These are phyloP conservation scores for Funneliformis caledonium DNA, from an alignment of 371 early-diverging fungal genomes.

Conservation along the genomic window DNA sequence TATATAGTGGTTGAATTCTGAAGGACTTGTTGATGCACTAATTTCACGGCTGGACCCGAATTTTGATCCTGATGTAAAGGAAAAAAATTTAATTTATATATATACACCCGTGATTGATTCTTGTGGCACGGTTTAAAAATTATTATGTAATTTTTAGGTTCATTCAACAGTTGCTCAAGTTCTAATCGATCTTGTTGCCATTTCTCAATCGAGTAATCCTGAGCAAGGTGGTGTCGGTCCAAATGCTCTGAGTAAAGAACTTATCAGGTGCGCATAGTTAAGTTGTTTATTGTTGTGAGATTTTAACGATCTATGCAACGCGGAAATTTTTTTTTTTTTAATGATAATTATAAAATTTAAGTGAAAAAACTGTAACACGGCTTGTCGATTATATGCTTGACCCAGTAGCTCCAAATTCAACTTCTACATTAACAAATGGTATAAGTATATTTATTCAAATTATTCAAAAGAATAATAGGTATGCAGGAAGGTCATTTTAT, in stretches of 20 bases:
- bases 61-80: conserved; percentile 67
- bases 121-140: neutral
- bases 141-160: conserved; percentile 53
- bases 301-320: conserved; percentile 74
- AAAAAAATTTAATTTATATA: neutral
- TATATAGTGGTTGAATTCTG: conserved; percentile 79
- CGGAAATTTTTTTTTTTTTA: conserved; percentile 51
- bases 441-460: conserved; percentile 95
- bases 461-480: conserved; percentile 89
- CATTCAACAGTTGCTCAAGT: conserved; percentile 91
- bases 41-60: conserved; percentile 82
- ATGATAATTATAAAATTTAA: conserved; percentile 39
- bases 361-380: conserved; percentile 67
- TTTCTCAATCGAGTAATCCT: conserved; percentile 76
- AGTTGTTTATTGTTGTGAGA: conserved; percentile 39
- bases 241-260: conserved; percentile 51
- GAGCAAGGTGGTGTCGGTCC: conserved; percentile 73
- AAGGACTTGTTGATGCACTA: conserved; percentile 77
- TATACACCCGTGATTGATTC: neutral
- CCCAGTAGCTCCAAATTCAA: conserved; percentile 70
- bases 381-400: conserved; percentile 90
- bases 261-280: conserved; percentile 23
- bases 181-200: conserved; percentile 88
- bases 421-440: conserved; percentile 87
- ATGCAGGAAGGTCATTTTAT: neutral